Conservation (phyloP, 2,329 filamentous ascomycete species). For the Arthrobotrys megalospora region DNA sequence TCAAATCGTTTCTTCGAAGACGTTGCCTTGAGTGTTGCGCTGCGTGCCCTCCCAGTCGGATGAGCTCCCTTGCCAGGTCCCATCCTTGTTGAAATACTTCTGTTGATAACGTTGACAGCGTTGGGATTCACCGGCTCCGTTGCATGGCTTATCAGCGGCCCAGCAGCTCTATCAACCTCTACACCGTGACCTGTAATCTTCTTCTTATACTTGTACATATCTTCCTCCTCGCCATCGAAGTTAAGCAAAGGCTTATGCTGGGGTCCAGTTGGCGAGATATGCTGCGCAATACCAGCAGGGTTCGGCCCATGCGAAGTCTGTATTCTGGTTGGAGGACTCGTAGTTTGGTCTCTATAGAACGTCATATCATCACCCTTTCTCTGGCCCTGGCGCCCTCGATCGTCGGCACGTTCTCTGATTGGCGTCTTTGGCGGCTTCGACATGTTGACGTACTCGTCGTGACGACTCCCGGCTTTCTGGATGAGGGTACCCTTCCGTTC, state of each 20-base stretch:
- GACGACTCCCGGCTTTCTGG: conserved; percentile 39
- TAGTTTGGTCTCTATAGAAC: conserved; percentile 49
- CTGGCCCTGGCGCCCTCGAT: conserved; percentile 46
- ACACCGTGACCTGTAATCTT: conserved; percentile 57
- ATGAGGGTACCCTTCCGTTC: conserved; percentile 41
- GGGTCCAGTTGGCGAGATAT: conserved; percentile 30
- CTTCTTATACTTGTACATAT: conserved; percentile 50
- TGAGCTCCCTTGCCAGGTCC: conserved; percentile 7
- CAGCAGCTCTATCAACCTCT: conserved; percentile 44
- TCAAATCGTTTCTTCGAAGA: conserved; percentile 41
- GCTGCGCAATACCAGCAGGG: background rate
- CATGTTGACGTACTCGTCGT: conserved; percentile 20
- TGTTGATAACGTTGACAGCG: conserved; percentile 25
- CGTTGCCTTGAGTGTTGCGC: conserved; percentile 43
- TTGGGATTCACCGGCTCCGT: conserved; percentile 39
- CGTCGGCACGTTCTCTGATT: conserved; percentile 38
- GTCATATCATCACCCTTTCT: conserved; percentile 39
- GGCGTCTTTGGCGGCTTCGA: conserved; percentile 49
- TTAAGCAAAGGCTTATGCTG: conserved; percentile 46
- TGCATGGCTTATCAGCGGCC: conserved; percentile 52
- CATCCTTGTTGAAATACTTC: conserved; percentile 56
- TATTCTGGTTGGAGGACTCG: conserved; percentile 40
- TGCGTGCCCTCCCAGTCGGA: conserved; percentile 34
- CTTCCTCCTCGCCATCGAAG: conserved; percentile 50
- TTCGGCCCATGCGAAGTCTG: conserved; percentile 23